phyloP scores from a whole-genome alignment of 2,329 filamentous ascomycete species.

The Neofusicoccum kwambonambiense region DNA sequence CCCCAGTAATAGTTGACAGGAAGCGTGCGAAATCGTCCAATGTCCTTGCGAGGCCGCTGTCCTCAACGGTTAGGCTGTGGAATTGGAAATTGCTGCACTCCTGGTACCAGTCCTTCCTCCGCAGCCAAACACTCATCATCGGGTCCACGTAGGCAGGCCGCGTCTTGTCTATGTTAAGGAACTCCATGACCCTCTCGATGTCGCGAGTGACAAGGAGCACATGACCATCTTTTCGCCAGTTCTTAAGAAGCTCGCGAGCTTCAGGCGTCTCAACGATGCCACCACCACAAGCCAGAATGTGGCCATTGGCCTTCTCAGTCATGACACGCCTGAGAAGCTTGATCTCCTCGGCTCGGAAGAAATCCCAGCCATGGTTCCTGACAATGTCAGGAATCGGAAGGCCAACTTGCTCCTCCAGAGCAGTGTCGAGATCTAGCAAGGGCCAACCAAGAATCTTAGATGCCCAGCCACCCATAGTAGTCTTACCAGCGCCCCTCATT shows the following conservation, averaged over 20 bases:
- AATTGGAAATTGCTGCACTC: slow-evolving; percentile 95
- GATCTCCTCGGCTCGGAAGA: slow-evolving; percentile 78
- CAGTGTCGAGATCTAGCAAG: slow-evolving; percentile 82
- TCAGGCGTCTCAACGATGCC: slow-evolving; percentile 85
- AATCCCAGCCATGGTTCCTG: slow-evolving; percentile 76
- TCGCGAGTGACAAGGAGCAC: slow-evolving; percentile 87
- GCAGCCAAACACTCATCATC: slow-evolving; percentile 85
- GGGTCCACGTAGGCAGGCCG: slow-evolving; percentile 90
- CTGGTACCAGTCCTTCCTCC: slow-evolving; percentile 84
- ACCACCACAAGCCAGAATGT: slow-evolving; percentile 91
- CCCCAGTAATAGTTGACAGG: slow-evolving; percentile 66
- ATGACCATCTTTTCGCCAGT: slow-evolving; percentile 72
- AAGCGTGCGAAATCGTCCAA: slow-evolving; percentile 73
- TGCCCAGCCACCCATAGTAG: slow-evolving; percentile 86
- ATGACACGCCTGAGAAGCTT: slow-evolving; percentile 71
- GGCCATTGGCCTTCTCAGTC: slow-evolving; percentile 68
- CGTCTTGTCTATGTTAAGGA: slow-evolving; percentile 83
- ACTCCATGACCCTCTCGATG: slow-evolving; percentile 83
- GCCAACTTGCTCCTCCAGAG: slow-evolving; percentile 72
- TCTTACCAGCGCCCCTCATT: slow-evolving; percentile 97
- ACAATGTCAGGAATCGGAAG: slow-evolving; percentile 87
- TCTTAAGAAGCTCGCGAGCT: slow-evolving; percentile 71
- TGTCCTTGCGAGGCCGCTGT: slow-evolving; percentile 50
- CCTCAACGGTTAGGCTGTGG: slow-evolving; percentile 69
- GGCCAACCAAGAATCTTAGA: slow-evolving; percentile 71